These are phyloP conservation scores for Sclerotinia minor DNA, from an alignment of 2,329 filamentous ascomycete species.

Conservation along the genomic window DNA sequence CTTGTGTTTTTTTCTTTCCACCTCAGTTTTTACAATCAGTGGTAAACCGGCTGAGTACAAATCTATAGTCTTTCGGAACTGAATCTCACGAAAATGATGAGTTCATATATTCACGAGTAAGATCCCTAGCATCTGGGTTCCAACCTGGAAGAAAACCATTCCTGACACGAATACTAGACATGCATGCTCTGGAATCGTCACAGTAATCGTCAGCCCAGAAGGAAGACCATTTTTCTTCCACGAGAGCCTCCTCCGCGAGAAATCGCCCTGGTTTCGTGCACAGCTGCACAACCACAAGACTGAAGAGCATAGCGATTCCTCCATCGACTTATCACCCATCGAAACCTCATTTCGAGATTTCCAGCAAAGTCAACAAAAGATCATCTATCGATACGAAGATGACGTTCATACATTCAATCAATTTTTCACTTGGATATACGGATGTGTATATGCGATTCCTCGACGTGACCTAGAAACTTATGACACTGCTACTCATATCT, in stretches of 20 bases:
- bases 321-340: background rate
- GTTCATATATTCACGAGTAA: slow-evolving; percentile 1
- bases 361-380: background rate
- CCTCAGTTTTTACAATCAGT: background rate
- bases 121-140: background rate
- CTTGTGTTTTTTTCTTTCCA: accelerated
- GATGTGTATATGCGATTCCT: background rate
- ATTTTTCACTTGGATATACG: slow-evolving; percentile 14
- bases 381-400: slow-evolving; percentile 2
- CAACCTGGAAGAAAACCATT: too few relatives aligned
- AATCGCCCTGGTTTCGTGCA: slow-evolving; percentile 1
- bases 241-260: slow-evolving; percentile 8
- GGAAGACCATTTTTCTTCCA: slow-evolving; percentile 5
- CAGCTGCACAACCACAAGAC: background rate
- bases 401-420: slow-evolving; percentile 17
- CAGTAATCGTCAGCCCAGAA: background rate
- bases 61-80: background rate
- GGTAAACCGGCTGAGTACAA: too few relatives aligned
- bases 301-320: background rate
- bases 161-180: background rate
- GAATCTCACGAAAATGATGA: background rate
- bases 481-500: background rate
- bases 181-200: background rate
- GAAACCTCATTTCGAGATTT: background rate
- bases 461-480: background rate